Evolutionary conservation across 1,139 yeast genomes (phyloP).

Genomic region (Starmera stellimalicola): DNA sequence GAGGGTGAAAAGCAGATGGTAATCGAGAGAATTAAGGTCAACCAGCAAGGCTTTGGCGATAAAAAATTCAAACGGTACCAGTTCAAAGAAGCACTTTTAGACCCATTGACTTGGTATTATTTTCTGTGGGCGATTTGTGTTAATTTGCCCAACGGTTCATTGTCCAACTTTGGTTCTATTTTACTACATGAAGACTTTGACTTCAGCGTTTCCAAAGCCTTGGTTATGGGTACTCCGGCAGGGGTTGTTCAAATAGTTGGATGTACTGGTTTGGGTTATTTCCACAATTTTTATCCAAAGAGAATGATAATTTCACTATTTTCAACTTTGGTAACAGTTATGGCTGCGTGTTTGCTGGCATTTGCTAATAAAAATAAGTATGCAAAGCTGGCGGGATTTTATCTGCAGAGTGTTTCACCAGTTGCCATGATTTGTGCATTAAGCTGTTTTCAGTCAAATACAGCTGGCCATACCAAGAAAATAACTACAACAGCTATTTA

Average conservation of each 20-base stretch:
- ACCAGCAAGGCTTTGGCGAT: conserved; percentile 46
- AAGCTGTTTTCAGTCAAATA: conserved; percentile 26
- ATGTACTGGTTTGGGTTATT: conserved; percentile 27
- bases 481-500: conserved; percentile 31
- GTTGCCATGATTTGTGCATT: neutral
- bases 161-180: conserved; percentile 25
- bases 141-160: conserved; percentile 29
- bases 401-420: neutral
- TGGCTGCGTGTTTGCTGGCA: neutral
- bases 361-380: neutral
- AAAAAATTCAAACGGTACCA: conserved; percentile 43
- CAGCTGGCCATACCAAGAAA: conserved; percentile 53
- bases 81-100: conserved; percentile 32
- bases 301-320: neutral
- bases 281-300: conserved; percentile 7
- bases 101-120: conserved; percentile 38
- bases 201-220: neutral
- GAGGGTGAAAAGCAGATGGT: conserved; percentile 40
- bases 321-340: neutral
- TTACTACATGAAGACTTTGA: neutral
- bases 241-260: conserved; percentile 33
- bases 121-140: conserved; percentile 27
- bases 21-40: conserved; percentile 36
- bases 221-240: neutral
- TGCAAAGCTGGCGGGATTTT: conserved; percentile 1